Conservation (phyloP, 805 yeast species). For the Wickerhamomyces hampshirensis region DNA sequence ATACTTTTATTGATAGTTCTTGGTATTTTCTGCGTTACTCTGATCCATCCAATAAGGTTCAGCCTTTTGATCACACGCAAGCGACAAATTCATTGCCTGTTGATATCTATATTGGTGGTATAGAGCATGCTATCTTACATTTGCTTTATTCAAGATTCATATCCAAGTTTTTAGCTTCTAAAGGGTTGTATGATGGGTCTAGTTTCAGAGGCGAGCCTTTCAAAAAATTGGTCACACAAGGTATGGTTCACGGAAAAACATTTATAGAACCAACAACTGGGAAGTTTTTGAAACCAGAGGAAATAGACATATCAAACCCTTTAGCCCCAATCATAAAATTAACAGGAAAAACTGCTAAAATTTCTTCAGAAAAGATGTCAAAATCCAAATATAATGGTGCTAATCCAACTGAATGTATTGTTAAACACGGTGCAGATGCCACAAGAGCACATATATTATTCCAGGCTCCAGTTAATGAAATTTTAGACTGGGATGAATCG, state of each 20-base stretch:
- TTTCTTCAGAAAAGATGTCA: slow-evolving; percentile 89
- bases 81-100: slow-evolving; percentile 68
- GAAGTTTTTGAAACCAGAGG: slow-evolving; percentile 73
- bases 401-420: slow-evolving; percentile 76
- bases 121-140: slow-evolving; percentile 95
- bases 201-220: slow-evolving; percentile 72
- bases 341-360: slow-evolving; percentile 45
- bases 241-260: slow-evolving; percentile 97
- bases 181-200: slow-evolving; percentile 66
- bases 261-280: slow-evolving; percentile 68
- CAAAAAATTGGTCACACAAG: slow-evolving; percentile 78
- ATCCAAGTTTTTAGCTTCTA: slow-evolving; percentile 66
- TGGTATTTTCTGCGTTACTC: slow-evolving; percentile 90
- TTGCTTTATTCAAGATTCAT: slow-evolving; percentile 82
- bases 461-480: slow-evolving; percentile 84
- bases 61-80: slow-evolving; percentile 48
- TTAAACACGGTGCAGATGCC: slow-evolving; percentile 84
- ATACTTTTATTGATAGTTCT: slow-evolving; percentile 95
- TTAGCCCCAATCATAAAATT: slow-evolving; percentile 40
- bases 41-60: slow-evolving; percentile 58
- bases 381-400: slow-evolving; percentile 94
- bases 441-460: slow-evolving; percentile 90
- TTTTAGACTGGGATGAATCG: slow-evolving; percentile 83
- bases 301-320: slow-evolving; percentile 44
- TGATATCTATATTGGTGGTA: slow-evolving; percentile 89